Base-by-base conservation (phyloP, 2,329 filamentous ascomycete genomes). In the Hypoxylon sp. region DNA sequence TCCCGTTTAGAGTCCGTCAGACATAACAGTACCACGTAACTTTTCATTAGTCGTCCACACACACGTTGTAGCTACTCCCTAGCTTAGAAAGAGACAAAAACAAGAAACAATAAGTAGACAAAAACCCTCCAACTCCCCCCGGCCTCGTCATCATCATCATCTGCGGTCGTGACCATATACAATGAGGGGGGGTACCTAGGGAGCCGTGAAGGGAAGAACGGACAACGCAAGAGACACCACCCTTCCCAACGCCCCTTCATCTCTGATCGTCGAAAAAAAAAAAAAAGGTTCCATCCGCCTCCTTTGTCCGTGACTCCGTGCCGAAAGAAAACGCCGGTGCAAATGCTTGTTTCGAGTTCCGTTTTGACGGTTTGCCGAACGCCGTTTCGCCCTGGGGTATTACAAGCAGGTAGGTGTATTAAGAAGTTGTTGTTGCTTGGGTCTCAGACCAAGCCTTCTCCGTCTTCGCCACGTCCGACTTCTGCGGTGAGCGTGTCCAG, bases 311-410 rank as follows among this genome's bases (percentile, higher is more conserved):
- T n/a, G n/a, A n/a, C n/a, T n/a, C n/a, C n/a, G n/a, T n/a, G n/a
- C n/a, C n/a, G n/a, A 37, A 29, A 6, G 15, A 15, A 38, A 60
- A 63, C 56, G 56, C 60, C 56, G 27, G 43, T 52, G 56, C 26
- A 61, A 57, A 63, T 63, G 60, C 57, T 29, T 58, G 45, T 46
- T 21, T 24, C 11, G 15, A 10, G 24, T 46, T 37, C 35, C 45
- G 54, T 38, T 2, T 18, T n/a, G 17, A 46, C 15, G 15, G 35
- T 23, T 27, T 42, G 35, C 48, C 42, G 48, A 60, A 59, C 59
- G 52, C 59, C 55, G 27, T 17, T 35, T 35, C 31, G 31, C 31
- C 31, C 31, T 35, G n/a, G 31, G 31, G 27, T 29, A 29, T 29
- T 35, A 35, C 17, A 15, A 17, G n/a, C 6, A 35, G 8, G 11